These are phyloP conservation scores for Moringa oleifera DNA, from an alignment of 345 rosid genomes.

Conservation along the genomic window DNA sequence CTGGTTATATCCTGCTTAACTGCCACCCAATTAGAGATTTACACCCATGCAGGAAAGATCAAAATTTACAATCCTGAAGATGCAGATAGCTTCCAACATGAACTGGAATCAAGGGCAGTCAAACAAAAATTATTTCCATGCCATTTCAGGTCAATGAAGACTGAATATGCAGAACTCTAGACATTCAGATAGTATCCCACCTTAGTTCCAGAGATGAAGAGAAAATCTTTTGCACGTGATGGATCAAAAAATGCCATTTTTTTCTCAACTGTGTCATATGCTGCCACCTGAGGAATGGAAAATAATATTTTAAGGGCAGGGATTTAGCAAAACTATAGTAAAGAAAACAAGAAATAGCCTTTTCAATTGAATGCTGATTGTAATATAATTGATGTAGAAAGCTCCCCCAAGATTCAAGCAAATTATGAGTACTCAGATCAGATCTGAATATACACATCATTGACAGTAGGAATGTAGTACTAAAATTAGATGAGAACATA, in stretches of 20 bases:
- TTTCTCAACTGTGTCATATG: slow-evolving; percentile 73
- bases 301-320: neutral
- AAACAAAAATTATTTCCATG: too few species aligned
- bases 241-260: slow-evolving; percentile 97
- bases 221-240: slow-evolving; percentile 80
- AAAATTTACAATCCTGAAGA: neutral
- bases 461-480: too few species aligned
- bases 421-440: too few species aligned
- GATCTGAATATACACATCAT: neutral
- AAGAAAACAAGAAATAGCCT: too few species aligned
- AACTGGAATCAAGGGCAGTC: too few species aligned
- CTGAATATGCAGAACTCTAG: neutral
- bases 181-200: slow-evolving; percentile 25
- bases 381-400: too few species aligned
- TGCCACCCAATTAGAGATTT: neutral
- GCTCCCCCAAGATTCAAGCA: neutral
- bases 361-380: neutral
- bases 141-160: neutral
- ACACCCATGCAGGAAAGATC: too few species aligned
- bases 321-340: neutral
- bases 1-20: too few species aligned
- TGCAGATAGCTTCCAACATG: too few species aligned
- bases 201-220: slow-evolving; percentile 98
- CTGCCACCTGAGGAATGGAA: slow-evolving; percentile 63
- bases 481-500: neutral